These are phyloP conservation scores for Entrophospora sp. DNA, from an alignment of 192 early-diverging fungal species.

Conservation along the genomic window DNA sequence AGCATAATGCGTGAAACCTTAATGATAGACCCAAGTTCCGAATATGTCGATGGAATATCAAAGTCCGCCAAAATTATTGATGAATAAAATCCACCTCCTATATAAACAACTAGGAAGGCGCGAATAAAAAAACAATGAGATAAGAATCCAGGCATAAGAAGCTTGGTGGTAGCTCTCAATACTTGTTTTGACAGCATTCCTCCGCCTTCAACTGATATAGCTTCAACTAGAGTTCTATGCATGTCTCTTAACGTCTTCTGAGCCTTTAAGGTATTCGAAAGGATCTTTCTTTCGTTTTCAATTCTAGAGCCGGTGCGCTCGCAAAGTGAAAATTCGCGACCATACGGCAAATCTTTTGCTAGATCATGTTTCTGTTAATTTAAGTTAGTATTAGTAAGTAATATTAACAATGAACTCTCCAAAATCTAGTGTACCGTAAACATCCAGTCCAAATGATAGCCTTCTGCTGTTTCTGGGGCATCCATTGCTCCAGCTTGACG, in stretches of 20 bases:
- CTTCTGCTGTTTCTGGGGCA: slow-evolving; percentile 10
- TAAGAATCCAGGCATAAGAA: slow-evolving; percentile 19
- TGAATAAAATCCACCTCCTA: slow-evolving; percentile 10
- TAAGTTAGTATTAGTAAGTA: neutral
- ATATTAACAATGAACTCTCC: slow-evolving; percentile 6
- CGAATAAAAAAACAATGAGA: slow-evolving; percentile 18
- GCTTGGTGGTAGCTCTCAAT: neutral
- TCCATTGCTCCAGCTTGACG: slow-evolving; percentile 1
- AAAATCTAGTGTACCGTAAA: slow-evolving; percentile 13
- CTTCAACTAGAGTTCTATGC: slow-evolving; percentile 14
- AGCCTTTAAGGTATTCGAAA: slow-evolving; percentile 5
- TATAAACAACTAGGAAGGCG: slow-evolving; percentile 15
- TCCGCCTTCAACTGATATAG: neutral
- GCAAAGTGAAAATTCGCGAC: slow-evolving; percentile 16
- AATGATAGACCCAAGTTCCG: slow-evolving; percentile 10
- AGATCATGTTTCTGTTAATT: slow-evolving; percentile 9
- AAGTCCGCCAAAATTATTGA: slow-evolving; percentile 14
- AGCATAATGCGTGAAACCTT: slow-evolving; percentile 17
- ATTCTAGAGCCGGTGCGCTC: slow-evolving; percentile 14
- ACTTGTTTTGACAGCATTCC: slow-evolving; percentile 12
- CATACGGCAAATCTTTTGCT: neutral
- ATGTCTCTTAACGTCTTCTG: slow-evolving; percentile 20
- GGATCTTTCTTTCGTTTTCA: slow-evolving; percentile 12
- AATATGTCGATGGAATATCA: slow-evolving; percentile 18
- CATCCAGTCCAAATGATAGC: slow-evolving; percentile 17